These are phyloP conservation scores for Casuarina glauca DNA, from an alignment of 306 rosid genomes.

Conservation along the genomic window DNA sequence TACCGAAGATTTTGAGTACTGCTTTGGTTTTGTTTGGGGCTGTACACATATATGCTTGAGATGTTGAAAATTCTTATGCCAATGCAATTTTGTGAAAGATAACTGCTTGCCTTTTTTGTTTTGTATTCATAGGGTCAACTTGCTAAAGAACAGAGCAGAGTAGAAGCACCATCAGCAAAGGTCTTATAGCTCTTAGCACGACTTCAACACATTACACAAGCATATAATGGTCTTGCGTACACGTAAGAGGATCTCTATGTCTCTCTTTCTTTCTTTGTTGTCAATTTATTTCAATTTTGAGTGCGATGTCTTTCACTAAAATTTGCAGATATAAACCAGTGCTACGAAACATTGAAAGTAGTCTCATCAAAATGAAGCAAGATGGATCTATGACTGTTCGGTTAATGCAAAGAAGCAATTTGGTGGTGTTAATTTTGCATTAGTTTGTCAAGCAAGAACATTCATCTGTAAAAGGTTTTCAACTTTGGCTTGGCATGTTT, in stretches of 20 bases:
- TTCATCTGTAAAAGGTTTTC: conserved; percentile 14
- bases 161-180: conserved; percentile 78
- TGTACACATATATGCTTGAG: not conserved
- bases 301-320: conserved; percentile 11
- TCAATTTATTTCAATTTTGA: conserved; percentile 11
- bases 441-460: conserved; percentile 15
- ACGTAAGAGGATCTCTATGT: conserved; percentile 49
- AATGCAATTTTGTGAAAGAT: not conserved
- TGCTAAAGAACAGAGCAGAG: conserved; percentile 81
- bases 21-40: not conserved
- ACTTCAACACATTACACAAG: conserved; percentile 85
- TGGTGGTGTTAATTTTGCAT: conserved; percentile 7
- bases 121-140: conserved; percentile 55
- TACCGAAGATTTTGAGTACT: not conserved
- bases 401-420: conserved; percentile 28
- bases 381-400: conserved; percentile 50
- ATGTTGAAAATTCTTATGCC: not conserved
- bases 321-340: conserved; percentile 80
- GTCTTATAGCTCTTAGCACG: conserved; percentile 81
- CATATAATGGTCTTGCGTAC: conserved; percentile 69
- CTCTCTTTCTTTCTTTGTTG: not conserved
- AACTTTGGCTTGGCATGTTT: not conserved
- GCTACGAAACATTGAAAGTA: conserved; percentile 76
- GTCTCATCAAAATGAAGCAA: conserved; percentile 79
- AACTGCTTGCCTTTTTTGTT: conserved; percentile 16